Conservation (phyloP, 352 stramenopile genomes). For the Phytopythium vexans region DNA sequence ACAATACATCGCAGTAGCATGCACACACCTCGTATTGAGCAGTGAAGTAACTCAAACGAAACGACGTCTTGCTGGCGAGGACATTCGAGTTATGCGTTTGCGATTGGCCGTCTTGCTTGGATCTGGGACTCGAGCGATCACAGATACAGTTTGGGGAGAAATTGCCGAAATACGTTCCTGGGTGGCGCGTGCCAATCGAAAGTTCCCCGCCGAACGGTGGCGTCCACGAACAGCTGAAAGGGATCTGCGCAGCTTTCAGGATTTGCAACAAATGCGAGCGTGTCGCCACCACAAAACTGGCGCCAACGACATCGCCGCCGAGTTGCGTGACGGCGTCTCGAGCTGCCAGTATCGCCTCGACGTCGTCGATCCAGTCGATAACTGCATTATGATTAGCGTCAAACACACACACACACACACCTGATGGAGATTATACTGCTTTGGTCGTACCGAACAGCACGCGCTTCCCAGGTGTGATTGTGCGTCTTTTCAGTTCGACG, state of each 20-base stretch:
- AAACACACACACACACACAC: not conserved
- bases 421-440: not conserved
- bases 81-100: slow-evolving; percentile 2
- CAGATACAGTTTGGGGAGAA: slow-evolving; percentile 14
- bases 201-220: slow-evolving; percentile 31
- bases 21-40: slow-evolving; percentile 52
- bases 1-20: not conserved
- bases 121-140: slow-evolving; percentile 2
- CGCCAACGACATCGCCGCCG: slow-evolving; percentile 46
- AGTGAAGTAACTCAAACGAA: slow-evolving; percentile 31
- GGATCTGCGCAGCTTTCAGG: slow-evolving; percentile 34
- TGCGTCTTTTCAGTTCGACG: slow-evolving; percentile 30
- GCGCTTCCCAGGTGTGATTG: slow-evolving; percentile 9
- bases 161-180: not conserved
- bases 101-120: not conserved
- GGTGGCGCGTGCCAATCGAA: slow-evolving; percentile 5
- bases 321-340: slow-evolving; percentile 33
- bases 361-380: slow-evolving; percentile 52
- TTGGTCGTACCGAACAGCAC: slow-evolving; percentile 25
- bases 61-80: not conserved
- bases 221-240: slow-evolving; percentile 47
- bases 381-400: slow-evolving; percentile 13
- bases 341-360: slow-evolving; percentile 37
- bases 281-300: slow-evolving; percentile 43
- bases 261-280: slow-evolving; percentile 26